Evolutionary conservation across 192 early-diverging fungal genomes (phyloP), one percentile per base, ranked within the genome.

Genomic region (Geosiphon pyriformis): DNA sequence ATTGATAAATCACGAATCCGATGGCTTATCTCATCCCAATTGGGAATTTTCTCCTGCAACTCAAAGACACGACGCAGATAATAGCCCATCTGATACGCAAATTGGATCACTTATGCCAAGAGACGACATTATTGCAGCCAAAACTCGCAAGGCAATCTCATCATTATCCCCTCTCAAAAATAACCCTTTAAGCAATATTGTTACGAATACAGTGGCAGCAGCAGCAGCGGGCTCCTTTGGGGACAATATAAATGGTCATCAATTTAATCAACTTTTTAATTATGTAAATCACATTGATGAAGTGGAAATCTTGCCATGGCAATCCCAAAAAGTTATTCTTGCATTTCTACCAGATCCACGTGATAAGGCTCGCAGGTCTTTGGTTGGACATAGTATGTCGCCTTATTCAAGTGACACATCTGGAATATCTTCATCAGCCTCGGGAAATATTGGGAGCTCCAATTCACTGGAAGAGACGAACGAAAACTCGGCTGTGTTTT

Each of bases 241-340:
- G 15, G 62, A 72, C 11, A 71, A 66, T 60, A 61, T 70, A 17
- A 74, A 77, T 6, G 78, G 76, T 15, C 79, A 84, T 51, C 81
- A 88, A 62, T 98, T 91, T 69, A 94, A 95, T 68, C 92, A 97
- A 69, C 81, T 96, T 0, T 96, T 97, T 74, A 98, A 98, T 73
- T 89, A 87, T 72, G 88, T 97, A 35, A 89, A 91, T 52, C 87
- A 92, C 61, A 83, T 91, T 27, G 82, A 85, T 60, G 76, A 87
- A 65, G 59, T 96, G 0, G 69, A 75, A 18, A 74, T 98, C 23
- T 70, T 78, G 3, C 83, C 92, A 8, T 73, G 80, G 15, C 77
- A 91, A 65, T 85, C 88, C 0, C 78, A 79, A 63, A 79, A 86
- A 53, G 70, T 97, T 10, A 90, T 96, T 58, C 78, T 97, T 11